Conservation (phyloP, 148 eudicot genomes). For the Oxyria digyna region DNA sequence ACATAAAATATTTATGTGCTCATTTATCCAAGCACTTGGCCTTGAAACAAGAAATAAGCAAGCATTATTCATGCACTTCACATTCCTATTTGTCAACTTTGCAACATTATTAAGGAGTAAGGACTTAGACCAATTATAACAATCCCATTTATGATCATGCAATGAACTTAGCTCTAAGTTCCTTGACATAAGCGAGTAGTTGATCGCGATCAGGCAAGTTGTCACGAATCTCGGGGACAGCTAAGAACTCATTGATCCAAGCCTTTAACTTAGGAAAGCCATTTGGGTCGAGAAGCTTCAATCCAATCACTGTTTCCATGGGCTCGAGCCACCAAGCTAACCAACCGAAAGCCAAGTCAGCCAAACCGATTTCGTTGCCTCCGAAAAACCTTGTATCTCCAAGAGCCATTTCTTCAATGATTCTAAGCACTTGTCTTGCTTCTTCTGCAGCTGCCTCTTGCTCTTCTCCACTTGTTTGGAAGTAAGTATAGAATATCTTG, state of each 20-base stretch:
- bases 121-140: neutral
- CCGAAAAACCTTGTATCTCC: slow-evolving; percentile 14
- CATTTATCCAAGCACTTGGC: no score
- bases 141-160: neutral
- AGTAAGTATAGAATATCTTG: neutral
- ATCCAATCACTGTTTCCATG: slow-evolving; percentile 5
- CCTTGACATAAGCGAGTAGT: neutral
- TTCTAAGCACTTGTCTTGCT: slow-evolving; percentile 9
- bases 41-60: no score
- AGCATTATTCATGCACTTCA: no score
- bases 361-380: slow-evolving; percentile 15
- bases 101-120: neutral
- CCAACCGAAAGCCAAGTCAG: slow-evolving; percentile 13
- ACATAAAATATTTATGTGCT: no score
- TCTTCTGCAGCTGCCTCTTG: slow-evolving; percentile 17
- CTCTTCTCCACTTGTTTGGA: slow-evolving; percentile 10
- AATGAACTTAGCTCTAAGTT: neutral
- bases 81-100: no score
- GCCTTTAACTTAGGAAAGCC: neutral
- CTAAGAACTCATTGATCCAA: neutral
- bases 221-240: neutral
- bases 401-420: slow-evolving; percentile 7
- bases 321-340: slow-evolving; percentile 15
- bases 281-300: slow-evolving; percentile 3
- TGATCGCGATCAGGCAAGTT: slow-evolving; percentile 4